Evolutionary conservation across 2,329 filamentous ascomycete species (phyloP).

Genomic region (Cercospora beticola): DNA sequence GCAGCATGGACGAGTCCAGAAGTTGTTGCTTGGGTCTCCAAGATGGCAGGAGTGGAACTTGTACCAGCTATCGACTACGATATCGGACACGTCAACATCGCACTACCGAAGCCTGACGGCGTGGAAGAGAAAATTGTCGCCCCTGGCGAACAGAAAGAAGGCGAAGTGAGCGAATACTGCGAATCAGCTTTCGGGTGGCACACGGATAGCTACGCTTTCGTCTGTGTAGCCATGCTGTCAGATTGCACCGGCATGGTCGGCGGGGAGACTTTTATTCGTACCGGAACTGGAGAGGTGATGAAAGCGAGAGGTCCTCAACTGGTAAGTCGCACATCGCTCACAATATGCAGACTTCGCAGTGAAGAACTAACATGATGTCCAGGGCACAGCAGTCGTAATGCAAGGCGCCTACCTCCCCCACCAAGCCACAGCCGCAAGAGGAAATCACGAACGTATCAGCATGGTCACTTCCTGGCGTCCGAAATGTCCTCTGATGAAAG

Average conservation of each 20-base stretch:
- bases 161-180: constrained; percentile 49
- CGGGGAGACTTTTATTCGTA: constrained; percentile 63
- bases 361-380: neutral
- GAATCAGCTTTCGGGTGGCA: constrained; percentile 59
- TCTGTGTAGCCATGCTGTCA: constrained; percentile 66
- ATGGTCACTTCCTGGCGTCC: constrained; percentile 68
- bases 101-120: constrained; percentile 46
- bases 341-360: neutral
- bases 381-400: constrained; percentile 64
- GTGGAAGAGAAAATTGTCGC: neutral
- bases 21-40: constrained; percentile 54
- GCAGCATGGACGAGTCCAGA: constrained; percentile 60
- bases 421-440: constrained; percentile 59
- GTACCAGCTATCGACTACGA: constrained; percentile 59
- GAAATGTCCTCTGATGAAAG: constrained; percentile 53
- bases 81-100: constrained; percentile 60
- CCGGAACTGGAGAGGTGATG: constrained; percentile 53
- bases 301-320: constrained; percentile 58
- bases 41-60: constrained; percentile 59
- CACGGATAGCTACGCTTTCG: constrained; percentile 65
- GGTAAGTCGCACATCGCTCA: neutral
- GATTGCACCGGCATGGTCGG: constrained; percentile 64
- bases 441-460: constrained; percentile 61
- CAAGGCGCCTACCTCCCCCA: constrained; percentile 68
- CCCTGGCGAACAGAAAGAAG: constrained; percentile 44